Conservation (phyloP, 2,329 filamentous ascomycete species). For the Cytospora paraplurivora region DNA sequence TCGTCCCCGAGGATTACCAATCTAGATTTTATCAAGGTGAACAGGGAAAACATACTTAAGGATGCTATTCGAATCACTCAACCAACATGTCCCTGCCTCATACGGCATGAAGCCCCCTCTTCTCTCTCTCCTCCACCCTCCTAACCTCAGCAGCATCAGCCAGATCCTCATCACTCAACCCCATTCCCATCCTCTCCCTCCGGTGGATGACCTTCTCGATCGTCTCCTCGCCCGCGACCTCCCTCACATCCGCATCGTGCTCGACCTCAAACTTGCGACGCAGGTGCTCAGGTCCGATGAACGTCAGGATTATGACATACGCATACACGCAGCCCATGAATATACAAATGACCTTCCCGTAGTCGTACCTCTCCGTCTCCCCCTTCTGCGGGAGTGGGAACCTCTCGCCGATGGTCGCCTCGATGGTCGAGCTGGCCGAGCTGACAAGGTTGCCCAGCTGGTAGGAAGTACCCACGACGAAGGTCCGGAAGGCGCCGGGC, state of each 20-base stretch:
- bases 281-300: conserved; percentile 62
- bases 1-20: no score
- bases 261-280: conserved; percentile 53
- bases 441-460: conserved; percentile 77
- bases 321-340: conserved; percentile 85
- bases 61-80: not conserved
- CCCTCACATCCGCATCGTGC: conserved; percentile 51
- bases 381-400: conserved; percentile 67
- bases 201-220: conserved; percentile 46
- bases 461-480: conserved; percentile 73
- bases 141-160: conserved; percentile 26
- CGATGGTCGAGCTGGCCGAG: conserved; percentile 72
- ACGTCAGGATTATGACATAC: conserved; percentile 62
- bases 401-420: conserved; percentile 71
- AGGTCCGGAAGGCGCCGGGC: conserved; percentile 71
- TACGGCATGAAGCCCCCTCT: conserved; percentile 3
- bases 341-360: conserved; percentile 84
- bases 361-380: conserved; percentile 62
- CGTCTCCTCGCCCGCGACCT: conserved; percentile 46
- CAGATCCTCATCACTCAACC: conserved; percentile 36
- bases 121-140: conserved; percentile 18
- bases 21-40: no score
- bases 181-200: conserved; percentile 43
- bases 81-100: not conserved
- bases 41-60: no score